These are phyloP conservation scores for Dalbergia oliveri DNA, from an alignment of 306 rosid genomes.

Conservation along the genomic window DNA sequence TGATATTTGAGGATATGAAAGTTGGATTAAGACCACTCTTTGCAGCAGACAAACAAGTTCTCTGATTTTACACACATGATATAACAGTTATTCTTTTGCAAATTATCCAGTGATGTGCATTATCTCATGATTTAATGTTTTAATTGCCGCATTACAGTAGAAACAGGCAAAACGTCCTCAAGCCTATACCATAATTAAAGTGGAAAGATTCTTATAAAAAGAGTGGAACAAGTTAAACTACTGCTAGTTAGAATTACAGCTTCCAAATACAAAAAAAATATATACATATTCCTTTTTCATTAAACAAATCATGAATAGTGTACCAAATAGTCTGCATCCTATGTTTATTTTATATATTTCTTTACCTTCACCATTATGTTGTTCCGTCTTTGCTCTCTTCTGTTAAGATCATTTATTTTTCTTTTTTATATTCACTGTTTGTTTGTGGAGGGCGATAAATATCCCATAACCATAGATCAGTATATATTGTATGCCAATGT, in stretches of 20 bases:
- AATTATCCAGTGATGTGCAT: constrained; percentile 3
- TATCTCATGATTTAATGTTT: not conserved
- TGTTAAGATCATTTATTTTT: not conserved
- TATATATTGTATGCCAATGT: not conserved
- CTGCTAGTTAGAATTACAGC: not conserved
- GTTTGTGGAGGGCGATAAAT: not conserved
- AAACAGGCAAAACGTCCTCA: not conserved
- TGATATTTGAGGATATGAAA: not conserved
- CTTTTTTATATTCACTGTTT: not conserved
- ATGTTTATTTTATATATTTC: not conserved
- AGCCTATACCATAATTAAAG: not conserved
- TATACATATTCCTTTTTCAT: no score
- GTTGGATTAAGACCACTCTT: constrained; percentile 1
- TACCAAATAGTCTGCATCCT: not conserved
- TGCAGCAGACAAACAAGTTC: constrained; percentile 17
- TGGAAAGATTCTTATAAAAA: not conserved
- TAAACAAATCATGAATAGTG: not conserved
- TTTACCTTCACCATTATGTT: not conserved
- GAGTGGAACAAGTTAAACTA: not conserved
- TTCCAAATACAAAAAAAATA: no score
- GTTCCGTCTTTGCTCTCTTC: not conserved
- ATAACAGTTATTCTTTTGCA: not conserved
- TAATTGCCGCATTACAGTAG: not conserved
- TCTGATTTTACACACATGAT: not conserved
- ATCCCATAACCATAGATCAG: not conserved